These are phyloP conservation scores for Colletotrichum paranaense DNA, from an alignment of 2,329 filamentous ascomycete species.

Conservation along the genomic window DNA sequence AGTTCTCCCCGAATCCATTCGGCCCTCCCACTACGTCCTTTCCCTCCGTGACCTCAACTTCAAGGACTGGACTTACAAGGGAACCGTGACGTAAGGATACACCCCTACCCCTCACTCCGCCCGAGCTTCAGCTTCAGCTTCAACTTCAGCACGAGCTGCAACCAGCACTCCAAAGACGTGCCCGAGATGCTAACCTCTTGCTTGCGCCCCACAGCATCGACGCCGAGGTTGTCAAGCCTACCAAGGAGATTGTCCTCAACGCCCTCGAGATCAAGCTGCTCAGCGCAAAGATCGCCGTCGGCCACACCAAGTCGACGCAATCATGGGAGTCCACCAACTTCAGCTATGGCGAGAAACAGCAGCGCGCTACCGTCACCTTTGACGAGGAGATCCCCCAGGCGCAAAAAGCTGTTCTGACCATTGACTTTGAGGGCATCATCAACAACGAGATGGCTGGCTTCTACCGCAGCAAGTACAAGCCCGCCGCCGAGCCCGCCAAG, in stretches of 20 bases:
- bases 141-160: slow-evolving; percentile 9
- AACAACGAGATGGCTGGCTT: slow-evolving; percentile 95
- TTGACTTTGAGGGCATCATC: slow-evolving; percentile 83
- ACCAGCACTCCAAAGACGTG: neutral
- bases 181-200: neutral
- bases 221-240: slow-evolving; percentile 76
- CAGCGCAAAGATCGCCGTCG: slow-evolving; percentile 68
- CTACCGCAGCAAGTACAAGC: slow-evolving; percentile 95
- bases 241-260: slow-evolving; percentile 86
- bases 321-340: slow-evolving; percentile 73
- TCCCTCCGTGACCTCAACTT: slow-evolving; percentile 87
- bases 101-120: slow-evolving; percentile 28
- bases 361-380: slow-evolving; percentile 85
- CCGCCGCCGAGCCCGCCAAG: slow-evolving; percentile 74
- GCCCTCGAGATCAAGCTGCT: slow-evolving; percentile 84
- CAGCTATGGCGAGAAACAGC: slow-evolving; percentile 83
- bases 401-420: slow-evolving; percentile 72
- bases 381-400: slow-evolving; percentile 75
- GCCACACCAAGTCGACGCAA: slow-evolving; percentile 67
- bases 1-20: slow-evolving; percentile 73
- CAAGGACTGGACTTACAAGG: slow-evolving; percentile 79
- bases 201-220: slow-evolving; percentile 68
- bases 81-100: slow-evolving; percentile 70
- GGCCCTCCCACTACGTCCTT: slow-evolving; percentile 87
- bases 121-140: slow-evolving; percentile 9